Evolutionary conservation across 169 alveolate species (phyloP), one percentile per base, ranked within the genome.

Genomic region (Ichthyophthirius multifiliis): DNA sequence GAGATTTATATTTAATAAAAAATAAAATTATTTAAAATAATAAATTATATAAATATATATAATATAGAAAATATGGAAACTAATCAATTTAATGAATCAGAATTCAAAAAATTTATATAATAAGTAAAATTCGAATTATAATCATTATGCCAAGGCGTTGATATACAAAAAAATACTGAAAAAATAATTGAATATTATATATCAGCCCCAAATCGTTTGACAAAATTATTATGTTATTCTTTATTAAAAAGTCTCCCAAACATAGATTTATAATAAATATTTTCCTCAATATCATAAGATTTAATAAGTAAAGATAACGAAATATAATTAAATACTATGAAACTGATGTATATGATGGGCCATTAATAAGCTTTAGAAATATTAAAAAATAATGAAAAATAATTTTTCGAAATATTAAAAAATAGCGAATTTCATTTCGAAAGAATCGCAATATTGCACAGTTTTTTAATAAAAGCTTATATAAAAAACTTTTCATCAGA

Each of bases 351-450:
- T 37, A 37, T 34, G n/a, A 67, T 67, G 77, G 39, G 39, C 9
- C 77, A 35, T 6, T 20, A 67, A 4, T 18, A 37, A 37, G 77
- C 63, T 62, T 23, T 67, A 10, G 77, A 67, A 39, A 39, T 67
- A 18, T 39, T 67, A 39, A 35, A 20, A 35, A 67, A 67, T 20
- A 67, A 67, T 5, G 43, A 67, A 16, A 15, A 41, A 37, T 39
- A 67, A n/a, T 67, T 67, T 37, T 67, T 37, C 4, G 35, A 67
- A 67, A 35, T 67, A n/a, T 37, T 67, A 6, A 37, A 39, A 12
- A 67, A 67, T 67, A 35, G 62, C 7, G 77, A 67, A 37, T 67
- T 67, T 67, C 48, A 67, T 39, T 67, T 37, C 30, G 77, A 67
- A 39, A 34, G 77, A 37, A 37, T 67, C 20, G 45, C 32, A 2